Percentiles rank a stretch among this genome's conserved stretches.
Conservation (phyloP, 352 stramenopile species). For the Thalassiosira ordinaria region DNA sequence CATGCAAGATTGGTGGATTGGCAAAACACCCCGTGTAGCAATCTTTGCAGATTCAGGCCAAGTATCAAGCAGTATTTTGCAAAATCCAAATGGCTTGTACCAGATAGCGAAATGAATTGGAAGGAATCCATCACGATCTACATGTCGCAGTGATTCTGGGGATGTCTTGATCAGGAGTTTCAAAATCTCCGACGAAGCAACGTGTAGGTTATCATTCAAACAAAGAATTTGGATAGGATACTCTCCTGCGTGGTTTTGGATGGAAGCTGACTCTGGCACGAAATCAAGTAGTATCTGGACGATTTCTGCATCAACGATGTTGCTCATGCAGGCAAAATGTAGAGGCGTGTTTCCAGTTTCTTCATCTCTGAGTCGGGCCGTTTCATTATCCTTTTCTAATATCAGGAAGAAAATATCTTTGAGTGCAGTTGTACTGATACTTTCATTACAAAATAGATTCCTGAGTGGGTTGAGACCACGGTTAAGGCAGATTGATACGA, state of each 20-base stretch:
- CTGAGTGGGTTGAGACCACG: background rate
- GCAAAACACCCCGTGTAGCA: background rate
- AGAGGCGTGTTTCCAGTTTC: background rate
- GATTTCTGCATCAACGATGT: background rate
- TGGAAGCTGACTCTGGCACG: background rate
- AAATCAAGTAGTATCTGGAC: conserved; percentile 2
- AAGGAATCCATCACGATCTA: background rate
- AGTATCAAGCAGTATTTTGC: background rate
- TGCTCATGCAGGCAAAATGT: background rate
- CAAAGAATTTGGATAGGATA: conserved; percentile 24
- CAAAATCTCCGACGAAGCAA: too few relatives aligned
- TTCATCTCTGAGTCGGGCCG: background rate
- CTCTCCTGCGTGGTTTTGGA: background rate
- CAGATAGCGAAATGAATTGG: background rate
- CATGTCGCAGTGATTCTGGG: background rate
- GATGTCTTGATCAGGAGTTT: background rate
- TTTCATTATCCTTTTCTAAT: background rate
- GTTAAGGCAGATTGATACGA: background rate
- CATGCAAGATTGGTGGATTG: conserved; percentile 8
- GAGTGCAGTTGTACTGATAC: background rate
- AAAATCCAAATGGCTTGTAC: conserved; percentile 1
- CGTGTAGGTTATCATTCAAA: background rate
- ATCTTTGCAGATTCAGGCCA: background rate
- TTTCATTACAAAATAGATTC: background rate
- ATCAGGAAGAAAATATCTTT: background rate